Percentiles rank a stretch among this genome's conserved stretches.
phyloP scores from a whole-genome alignment of 192 early-diverging fungal species.

The Coemansia sp. region DNA sequence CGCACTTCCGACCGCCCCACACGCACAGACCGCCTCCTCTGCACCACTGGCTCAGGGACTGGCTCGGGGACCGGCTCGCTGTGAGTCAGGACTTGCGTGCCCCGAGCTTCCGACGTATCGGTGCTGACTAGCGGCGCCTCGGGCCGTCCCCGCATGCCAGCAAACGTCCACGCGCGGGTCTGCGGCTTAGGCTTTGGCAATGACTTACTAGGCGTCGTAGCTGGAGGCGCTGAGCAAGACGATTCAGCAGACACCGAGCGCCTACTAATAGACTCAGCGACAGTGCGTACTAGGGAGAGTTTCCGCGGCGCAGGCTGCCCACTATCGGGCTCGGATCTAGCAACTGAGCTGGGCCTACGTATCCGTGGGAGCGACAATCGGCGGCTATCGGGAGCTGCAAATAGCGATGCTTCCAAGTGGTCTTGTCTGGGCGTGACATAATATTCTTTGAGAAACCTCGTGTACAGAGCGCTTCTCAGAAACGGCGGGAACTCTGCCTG shows the following conservation, averaged over 20 bases:
- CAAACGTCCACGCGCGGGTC: slow-evolving; percentile 27
- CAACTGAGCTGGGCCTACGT: not conserved
- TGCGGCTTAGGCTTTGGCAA: not conserved
- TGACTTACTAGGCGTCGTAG: not conserved
- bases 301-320: not conserved
- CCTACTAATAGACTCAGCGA: slow-evolving; percentile 12
- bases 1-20: slow-evolving; percentile 47
- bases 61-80: not conserved
- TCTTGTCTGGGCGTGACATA: slow-evolving; percentile 49
- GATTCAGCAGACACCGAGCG: slow-evolving; percentile 20
- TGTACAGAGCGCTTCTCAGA: slow-evolving; percentile 63
- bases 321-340: not conserved
- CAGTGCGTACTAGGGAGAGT: slow-evolving; percentile 27
- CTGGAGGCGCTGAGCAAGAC: slow-evolving; percentile 1
- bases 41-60: not conserved
- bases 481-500: slow-evolving; percentile 63
- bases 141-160: slow-evolving; percentile 10
- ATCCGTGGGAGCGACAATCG: not conserved
- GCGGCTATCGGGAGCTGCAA: slow-evolving; percentile 9
- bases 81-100: not conserved
- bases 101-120: slow-evolving; percentile 15
- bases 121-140: slow-evolving; percentile 35
- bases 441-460: slow-evolving; percentile 63
- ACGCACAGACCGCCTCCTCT: slow-evolving; percentile 15
- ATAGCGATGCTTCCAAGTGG: slow-evolving; percentile 33